A percentile compares a stretch with the other conserved stretches of the same genome.
Conservation (phyloP, 495 filamentous ascomycete genomes). For the Pseudoneurospora amorphoporcata region DNA sequence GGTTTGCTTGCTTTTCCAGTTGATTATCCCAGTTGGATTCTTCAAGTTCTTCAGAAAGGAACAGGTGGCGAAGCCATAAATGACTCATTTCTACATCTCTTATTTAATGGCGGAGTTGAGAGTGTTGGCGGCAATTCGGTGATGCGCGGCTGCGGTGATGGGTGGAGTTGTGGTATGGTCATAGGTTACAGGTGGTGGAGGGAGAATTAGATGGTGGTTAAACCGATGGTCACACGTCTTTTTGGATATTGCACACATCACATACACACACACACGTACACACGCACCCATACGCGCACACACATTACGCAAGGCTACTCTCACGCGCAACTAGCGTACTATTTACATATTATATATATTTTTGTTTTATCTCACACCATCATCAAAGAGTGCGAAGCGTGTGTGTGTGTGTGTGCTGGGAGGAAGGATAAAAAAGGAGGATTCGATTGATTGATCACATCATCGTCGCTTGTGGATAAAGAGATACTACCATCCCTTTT, state of each 20-base stretch:
- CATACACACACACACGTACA: not conserved
- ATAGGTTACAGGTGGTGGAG: not conserved
- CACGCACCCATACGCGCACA: not conserved
- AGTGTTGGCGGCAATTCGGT: not conserved
- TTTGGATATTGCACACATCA: not conserved
- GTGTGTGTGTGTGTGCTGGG: not conserved
- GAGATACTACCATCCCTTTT: not conserved
- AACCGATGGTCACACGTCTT: not conserved
- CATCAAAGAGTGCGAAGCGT: not conserved
- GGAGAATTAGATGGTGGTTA: not conserved
- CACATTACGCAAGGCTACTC: not conserved
- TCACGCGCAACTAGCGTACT: not conserved
- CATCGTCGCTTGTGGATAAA: not conserved
- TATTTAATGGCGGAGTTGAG: not conserved
- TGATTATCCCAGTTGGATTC: slow-evolving; percentile 55
- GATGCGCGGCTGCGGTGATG: not conserved
- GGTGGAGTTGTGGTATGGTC: not conserved
- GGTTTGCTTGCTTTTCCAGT: slow-evolving; percentile 51
- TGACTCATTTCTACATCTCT: not conserved
- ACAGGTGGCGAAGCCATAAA: slow-evolving; percentile 55
- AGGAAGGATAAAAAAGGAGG: not conserved
- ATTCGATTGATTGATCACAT: not conserved
- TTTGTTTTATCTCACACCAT: not conserved
- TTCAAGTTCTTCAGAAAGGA: slow-evolving; percentile 63
- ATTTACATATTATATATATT: not conserved